These are phyloP conservation scores for Calonectria montana DNA, from an alignment of 2,329 filamentous ascomycete species.

Conservation along the genomic window DNA sequence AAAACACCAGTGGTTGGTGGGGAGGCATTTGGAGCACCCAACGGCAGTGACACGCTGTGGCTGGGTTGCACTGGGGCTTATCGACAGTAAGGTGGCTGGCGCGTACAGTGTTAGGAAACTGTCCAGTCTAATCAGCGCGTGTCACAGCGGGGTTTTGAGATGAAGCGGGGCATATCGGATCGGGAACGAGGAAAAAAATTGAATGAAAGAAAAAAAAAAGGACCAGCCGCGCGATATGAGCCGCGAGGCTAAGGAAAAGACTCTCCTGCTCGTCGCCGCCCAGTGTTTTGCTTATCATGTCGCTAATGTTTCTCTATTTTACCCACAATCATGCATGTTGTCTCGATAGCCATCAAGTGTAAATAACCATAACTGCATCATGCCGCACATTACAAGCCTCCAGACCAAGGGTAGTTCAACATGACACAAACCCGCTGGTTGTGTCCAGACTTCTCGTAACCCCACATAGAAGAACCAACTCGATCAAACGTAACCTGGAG, in stretches of 20 bases:
- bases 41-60: background rate
- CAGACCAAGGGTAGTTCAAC: background rate
- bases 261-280: background rate
- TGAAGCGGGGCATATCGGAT: slow-evolving; percentile 40
- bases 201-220: background rate
- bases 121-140: slow-evolving; percentile 8
- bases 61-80: slow-evolving; percentile 20
- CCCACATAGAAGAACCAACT: slow-evolving; percentile 11
- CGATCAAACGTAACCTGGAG: background rate
- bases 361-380: background rate
- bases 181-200: slow-evolving; percentile 25
- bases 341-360: background rate
- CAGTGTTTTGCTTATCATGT: background rate
- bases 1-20: background rate
- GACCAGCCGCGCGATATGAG: too few species aligned
- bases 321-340: too few species aligned
- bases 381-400: background rate
- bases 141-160: slow-evolving; percentile 29
- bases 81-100: slow-evolving; percentile 10
- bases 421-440: background rate
- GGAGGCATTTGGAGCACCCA: background rate
- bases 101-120: slow-evolving; percentile 28
- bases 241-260: too few species aligned
- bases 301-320: background rate
- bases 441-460: background rate